Evolutionary conservation across 345 rosid genomes (phyloP).

Genomic region (Lumnitzera littorea): DNA sequence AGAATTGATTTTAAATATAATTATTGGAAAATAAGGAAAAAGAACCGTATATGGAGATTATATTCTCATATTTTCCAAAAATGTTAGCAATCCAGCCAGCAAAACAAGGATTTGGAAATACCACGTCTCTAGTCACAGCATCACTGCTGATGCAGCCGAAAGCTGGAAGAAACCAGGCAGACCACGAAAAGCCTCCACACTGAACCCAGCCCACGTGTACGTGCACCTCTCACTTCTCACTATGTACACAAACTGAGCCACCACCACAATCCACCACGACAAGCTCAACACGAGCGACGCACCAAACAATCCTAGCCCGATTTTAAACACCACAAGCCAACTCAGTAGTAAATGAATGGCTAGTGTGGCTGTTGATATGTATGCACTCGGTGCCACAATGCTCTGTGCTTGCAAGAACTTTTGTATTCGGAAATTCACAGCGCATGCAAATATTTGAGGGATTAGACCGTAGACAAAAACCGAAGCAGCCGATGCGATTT

Average conservation of each 20-base stretch:
- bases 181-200: conserved; percentile 37
- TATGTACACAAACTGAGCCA: conserved; percentile 44
- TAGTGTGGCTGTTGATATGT: conserved; percentile 36
- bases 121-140: conserved; percentile 61
- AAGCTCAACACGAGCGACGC: conserved; percentile 45
- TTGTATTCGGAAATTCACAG: conserved; percentile 54
- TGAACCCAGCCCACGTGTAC: conserved; percentile 42
- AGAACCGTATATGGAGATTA: no score
- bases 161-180: conserved; percentile 37
- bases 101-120: conserved; percentile 52
- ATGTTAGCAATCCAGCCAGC: conserved; percentile 40
- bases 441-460: conserved; percentile 58
- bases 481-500: conserved; percentile 49
- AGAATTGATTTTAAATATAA: no score
- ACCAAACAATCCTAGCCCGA: conserved; percentile 40
- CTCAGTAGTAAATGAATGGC: conserved; percentile 29
- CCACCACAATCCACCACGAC: conserved; percentile 54
- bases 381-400: conserved; percentile 55
- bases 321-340: conserved; percentile 33
- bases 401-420: conserved; percentile 51
- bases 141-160: conserved; percentile 56
- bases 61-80: no score
- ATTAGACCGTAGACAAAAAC: conserved; percentile 48
- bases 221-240: conserved; percentile 33
- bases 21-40: no score